Percentiles rank a stretch among this genome's conserved stretches.
Conservation (phyloP, 1,139 yeast species). For the Geotrichum bryndzae region DNA sequence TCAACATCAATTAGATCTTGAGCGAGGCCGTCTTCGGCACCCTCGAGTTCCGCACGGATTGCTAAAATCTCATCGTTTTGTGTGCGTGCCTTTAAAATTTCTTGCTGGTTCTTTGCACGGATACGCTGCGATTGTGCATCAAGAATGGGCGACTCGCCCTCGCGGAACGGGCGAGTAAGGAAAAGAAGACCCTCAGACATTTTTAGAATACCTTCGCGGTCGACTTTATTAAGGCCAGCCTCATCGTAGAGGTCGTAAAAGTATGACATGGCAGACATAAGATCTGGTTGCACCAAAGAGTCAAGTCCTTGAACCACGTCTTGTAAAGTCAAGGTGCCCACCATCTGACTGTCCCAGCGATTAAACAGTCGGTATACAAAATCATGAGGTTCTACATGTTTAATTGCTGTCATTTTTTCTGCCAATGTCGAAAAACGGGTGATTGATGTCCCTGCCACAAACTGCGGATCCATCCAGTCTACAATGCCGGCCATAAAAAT, state of each 20-base stretch:
- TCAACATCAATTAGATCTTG: not conserved
- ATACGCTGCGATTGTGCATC: slow-evolving; percentile 24
- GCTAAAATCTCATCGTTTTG: not conserved
- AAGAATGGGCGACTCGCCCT: slow-evolving; percentile 24
- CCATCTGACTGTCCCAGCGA: slow-evolving; percentile 59
- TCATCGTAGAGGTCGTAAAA: slow-evolving; percentile 72
- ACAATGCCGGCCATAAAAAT: slow-evolving; percentile 73
- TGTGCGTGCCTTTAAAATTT: slow-evolving; percentile 14
- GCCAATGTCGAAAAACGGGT: not conserved
- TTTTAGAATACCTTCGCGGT: slow-evolving; percentile 72
- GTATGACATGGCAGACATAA: slow-evolving; percentile 71
- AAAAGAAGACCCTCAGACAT: slow-evolving; percentile 82
- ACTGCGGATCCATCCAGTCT: slow-evolving; percentile 54
- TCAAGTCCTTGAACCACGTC: slow-evolving; percentile 73
- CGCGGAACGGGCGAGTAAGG: slow-evolving; percentile 63
- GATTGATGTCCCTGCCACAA: slow-evolving; percentile 4
- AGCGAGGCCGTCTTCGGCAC: not conserved
- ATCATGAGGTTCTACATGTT: slow-evolving; percentile 33
- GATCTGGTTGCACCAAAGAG: slow-evolving; percentile 59
- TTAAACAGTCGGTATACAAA: slow-evolving; percentile 60
- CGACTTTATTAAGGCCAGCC: slow-evolving; percentile 55
- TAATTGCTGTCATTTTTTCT: slow-evolving; percentile 7
- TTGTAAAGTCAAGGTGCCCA: slow-evolving; percentile 56
- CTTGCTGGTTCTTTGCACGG: slow-evolving; percentile 20
- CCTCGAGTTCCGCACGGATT: not conserved